Percentiles rank a stretch among this genome's conserved stretches.
phyloP scores from a whole-genome alignment of 108 stramenopile species.

The Nitzschia sp. region DNA sequence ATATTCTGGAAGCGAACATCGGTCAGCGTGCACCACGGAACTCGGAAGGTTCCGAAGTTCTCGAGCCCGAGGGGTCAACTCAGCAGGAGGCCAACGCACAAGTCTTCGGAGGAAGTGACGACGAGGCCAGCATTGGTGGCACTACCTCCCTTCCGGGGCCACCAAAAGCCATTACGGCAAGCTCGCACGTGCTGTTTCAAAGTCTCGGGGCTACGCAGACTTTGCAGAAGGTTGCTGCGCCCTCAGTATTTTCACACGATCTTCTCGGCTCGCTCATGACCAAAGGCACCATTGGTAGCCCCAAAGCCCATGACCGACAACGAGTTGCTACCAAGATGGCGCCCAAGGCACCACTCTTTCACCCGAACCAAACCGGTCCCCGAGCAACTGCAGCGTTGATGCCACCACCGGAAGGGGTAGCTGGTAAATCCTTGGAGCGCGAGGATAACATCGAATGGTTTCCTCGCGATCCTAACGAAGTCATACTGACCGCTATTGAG shows the following conservation, averaged over 20 bases:
- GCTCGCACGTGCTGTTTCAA: conserved; percentile 1
- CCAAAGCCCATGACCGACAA: background rate
- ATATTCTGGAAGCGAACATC: conserved; percentile 11
- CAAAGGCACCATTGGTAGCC: background rate
- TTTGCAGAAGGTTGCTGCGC: background rate
- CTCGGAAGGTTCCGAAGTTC: background rate
- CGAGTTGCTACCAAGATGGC: background rate
- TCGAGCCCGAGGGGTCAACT: no score
- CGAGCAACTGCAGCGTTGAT: background rate
- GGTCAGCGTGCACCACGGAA: background rate
- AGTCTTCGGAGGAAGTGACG: background rate
- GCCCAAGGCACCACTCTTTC: background rate
- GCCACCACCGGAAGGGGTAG: no score
- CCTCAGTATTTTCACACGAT: background rate
- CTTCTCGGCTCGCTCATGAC: no score
- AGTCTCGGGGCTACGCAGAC: background rate
- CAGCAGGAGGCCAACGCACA: background rate
- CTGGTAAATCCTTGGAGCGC: no score
- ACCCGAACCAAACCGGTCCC: background rate
- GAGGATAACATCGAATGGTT: conserved; percentile 13
- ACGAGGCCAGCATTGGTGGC: background rate
- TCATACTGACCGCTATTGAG: conserved; percentile 20
- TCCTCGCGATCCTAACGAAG: conserved; percentile 18
- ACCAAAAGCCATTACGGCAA: background rate
- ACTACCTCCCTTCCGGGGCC: no score